Conservation (phyloP, 176 grass and related monocot species). For the Musa beccarii region DNA sequence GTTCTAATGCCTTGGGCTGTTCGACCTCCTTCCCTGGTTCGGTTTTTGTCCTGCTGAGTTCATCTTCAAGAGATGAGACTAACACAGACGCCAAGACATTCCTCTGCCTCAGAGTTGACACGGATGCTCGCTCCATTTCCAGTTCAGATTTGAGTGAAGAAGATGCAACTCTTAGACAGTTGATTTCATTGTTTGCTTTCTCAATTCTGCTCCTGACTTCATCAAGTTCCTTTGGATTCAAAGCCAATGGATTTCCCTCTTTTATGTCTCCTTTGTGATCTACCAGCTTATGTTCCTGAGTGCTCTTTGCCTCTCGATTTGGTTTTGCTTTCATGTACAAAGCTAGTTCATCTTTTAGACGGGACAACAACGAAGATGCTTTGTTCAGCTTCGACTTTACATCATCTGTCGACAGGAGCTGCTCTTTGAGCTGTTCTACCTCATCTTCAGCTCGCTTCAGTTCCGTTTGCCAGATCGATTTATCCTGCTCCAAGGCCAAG, state of each 20-base stretch:
- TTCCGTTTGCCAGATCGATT: conserved; percentile 43
- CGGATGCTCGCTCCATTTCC: not conserved
- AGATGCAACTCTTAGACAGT: not conserved
- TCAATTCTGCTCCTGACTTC: not conserved
- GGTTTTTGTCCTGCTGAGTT: not conserved
- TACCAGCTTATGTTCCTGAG: not conserved
- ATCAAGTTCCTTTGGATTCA: not conserved
- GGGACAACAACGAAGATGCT: conserved; percentile 34
- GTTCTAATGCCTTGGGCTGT: not conserved
- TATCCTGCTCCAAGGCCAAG: conserved; percentile 46
- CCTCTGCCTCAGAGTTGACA: not conserved
- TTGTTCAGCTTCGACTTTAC: conserved; percentile 33
- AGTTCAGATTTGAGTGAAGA: not conserved
- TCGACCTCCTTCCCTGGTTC: not conserved
- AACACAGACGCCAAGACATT: not conserved
- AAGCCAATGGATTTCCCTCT: not conserved
- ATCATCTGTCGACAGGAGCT: conserved; percentile 24
- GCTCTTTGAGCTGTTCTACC: conserved; percentile 28
- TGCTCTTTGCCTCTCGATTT: conserved; percentile 4
- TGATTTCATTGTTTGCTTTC: not conserved
- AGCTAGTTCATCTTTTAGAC: conserved; percentile 32
- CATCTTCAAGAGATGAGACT: not conserved
- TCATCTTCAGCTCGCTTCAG: conserved; percentile 47
- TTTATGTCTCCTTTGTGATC: not conserved
- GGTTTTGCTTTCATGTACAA: conserved; percentile 31